phyloP scores from a whole-genome alignment of 352 stramenopile species.

The Aphanomyces stellatus region DNA sequence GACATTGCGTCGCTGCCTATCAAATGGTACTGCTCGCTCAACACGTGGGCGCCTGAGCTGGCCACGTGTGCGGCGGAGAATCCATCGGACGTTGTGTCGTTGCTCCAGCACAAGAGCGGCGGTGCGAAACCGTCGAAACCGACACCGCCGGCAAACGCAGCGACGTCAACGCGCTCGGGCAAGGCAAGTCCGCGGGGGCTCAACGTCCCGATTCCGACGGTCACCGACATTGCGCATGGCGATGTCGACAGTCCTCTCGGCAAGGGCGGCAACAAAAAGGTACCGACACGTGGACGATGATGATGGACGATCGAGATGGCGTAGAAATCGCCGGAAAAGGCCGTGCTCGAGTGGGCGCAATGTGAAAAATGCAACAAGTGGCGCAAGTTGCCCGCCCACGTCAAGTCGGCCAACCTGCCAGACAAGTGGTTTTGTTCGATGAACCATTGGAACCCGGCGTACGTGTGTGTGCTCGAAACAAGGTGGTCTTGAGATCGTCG shows the following conservation, averaged over 20 bases:
- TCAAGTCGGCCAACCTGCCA: constrained; percentile 88
- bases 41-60: constrained; percentile 66
- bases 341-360: constrained; percentile 90
- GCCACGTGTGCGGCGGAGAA: constrained; percentile 63
- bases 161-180: background rate
- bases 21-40: constrained; percentile 80
- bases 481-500: background rate
- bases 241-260: background rate
- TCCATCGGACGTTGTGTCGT: constrained; percentile 58
- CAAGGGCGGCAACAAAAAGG: constrained; percentile 9
- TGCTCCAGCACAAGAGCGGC: constrained; percentile 50
- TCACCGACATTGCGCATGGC: background rate
- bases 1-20: constrained; percentile 84
- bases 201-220: background rate
- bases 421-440: constrained; percentile 96
- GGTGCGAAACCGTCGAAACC: constrained; percentile 28
- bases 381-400: constrained; percentile 87
- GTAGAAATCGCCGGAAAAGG: background rate
- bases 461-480: background rate
- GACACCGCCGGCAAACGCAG: constrained; percentile 14
- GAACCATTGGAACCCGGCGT: constrained; percentile 89
- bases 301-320: background rate
- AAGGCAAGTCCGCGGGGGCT: background rate
- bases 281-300: background rate
- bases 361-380: constrained; percentile 96